These are phyloP conservation scores for Aotearoamyces nothofagi DNA, from an alignment of 2,329 filamentous ascomycete genomes.

Conservation along the genomic window DNA sequence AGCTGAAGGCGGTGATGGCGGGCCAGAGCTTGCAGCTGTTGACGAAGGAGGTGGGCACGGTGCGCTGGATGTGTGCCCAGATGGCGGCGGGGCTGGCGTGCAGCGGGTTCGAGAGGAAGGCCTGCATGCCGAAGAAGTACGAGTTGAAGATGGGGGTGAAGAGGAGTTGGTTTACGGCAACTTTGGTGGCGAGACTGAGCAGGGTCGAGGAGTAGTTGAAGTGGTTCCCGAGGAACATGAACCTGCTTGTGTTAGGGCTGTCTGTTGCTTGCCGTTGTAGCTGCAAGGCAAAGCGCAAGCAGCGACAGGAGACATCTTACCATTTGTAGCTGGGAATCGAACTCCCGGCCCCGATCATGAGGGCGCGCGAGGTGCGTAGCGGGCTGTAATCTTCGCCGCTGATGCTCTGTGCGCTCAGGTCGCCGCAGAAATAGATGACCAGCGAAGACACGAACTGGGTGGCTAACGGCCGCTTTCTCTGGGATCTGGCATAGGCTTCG, in stretches of 20 bases:
- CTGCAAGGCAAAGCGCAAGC: too few species aligned
- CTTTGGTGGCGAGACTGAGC: conserved; percentile 60
- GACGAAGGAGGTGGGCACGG: conserved; percentile 59
- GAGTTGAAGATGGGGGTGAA: conserved; percentile 77
- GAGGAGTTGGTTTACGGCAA: conserved; percentile 60
- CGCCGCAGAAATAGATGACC: conserved; percentile 65
- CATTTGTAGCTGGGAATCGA: conserved; percentile 72
- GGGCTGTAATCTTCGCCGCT: conserved; percentile 48
- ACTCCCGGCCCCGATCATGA: conserved; percentile 58
- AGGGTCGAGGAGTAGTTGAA: conserved; percentile 73
- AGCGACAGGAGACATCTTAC: too few species aligned
- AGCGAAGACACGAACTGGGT: conserved; percentile 67
- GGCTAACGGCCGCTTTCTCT: conserved; percentile 57
- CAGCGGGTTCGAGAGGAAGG: conserved; percentile 57
- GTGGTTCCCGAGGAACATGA: conserved; percentile 61
- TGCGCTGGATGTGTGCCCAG: conserved; percentile 54
- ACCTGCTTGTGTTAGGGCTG: too few species aligned
- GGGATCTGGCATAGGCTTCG: conserved; percentile 51
- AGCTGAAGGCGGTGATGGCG: conserved; percentile 70
- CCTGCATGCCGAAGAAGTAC: conserved; percentile 73
- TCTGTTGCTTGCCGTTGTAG: too few species aligned
- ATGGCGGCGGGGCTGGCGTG: conserved; percentile 46
- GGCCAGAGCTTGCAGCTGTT: conserved; percentile 87
- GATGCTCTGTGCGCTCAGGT: conserved; percentile 63
- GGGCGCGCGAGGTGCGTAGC: conserved; percentile 50